Conservation (phyloP, 495 filamentous ascomycete genomes). For the Pseudotulostoma volvatum region DNA sequence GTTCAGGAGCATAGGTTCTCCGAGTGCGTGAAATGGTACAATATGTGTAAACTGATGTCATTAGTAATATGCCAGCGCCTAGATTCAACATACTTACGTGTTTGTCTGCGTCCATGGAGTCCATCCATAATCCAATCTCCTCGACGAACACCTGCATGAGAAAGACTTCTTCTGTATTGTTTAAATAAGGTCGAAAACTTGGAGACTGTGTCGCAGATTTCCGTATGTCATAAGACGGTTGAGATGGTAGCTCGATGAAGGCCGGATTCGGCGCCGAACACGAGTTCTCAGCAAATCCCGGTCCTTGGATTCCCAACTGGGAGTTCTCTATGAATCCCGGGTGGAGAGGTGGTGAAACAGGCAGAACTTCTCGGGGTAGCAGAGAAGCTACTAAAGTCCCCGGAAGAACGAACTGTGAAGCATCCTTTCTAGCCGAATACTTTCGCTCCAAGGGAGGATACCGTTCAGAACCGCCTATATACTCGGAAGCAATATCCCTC, state of each 20-base stretch:
- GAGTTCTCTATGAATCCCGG: slow-evolving; percentile 5
- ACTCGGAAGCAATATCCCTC: slow-evolving; percentile 79
- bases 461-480: slow-evolving; percentile 60
- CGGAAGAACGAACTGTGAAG: slow-evolving; percentile 24
- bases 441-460: slow-evolving; percentile 44
- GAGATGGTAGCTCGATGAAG: slow-evolving; percentile 10
- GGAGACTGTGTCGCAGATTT: slow-evolving; percentile 7
- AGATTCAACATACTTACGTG: slow-evolving; percentile 37
- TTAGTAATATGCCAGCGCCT: slow-evolving; percentile 5
- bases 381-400: slow-evolving; percentile 13
- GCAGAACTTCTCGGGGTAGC: slow-evolving; percentile 24
- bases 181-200: slow-evolving; percentile 38
- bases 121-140: slow-evolving; percentile 89
- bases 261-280: slow-evolving; percentile 18
- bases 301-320: slow-evolving; percentile 13
- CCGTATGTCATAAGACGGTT: slow-evolving; percentile 15
- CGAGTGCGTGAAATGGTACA: slow-evolving; percentile 64
- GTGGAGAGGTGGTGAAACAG: slow-evolving; percentile 24
- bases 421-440: slow-evolving; percentile 17
- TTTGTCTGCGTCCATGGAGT: slow-evolving; percentile 71
- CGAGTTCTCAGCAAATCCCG: slow-evolving; percentile 12
- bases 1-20: slow-evolving; percentile 81
- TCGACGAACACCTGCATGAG: slow-evolving; percentile 87
- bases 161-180: slow-evolving; percentile 55
- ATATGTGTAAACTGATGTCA: slow-evolving; percentile 51